Percentiles rank a stretch among this genome's conserved stretches.
phyloP scores from a whole-genome alignment of 768 basidiomycete genomes.

The Mycena crocata region DNA sequence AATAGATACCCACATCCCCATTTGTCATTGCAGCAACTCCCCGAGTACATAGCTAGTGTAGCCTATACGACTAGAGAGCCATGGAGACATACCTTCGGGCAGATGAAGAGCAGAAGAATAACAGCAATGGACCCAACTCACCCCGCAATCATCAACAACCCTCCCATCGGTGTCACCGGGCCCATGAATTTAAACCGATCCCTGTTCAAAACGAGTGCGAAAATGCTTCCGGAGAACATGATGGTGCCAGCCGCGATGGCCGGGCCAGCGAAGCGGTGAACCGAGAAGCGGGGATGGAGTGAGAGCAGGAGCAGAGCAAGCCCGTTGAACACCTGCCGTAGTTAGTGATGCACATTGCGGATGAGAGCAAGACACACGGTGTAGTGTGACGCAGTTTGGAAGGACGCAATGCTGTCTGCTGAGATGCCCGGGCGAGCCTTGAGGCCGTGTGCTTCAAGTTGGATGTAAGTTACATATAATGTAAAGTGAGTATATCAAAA shows the following conservation, averaged over 20 bases:
- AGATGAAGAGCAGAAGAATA: slow-evolving; percentile 8
- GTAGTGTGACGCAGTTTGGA: slow-evolving; percentile 72
- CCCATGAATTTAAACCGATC: slow-evolving; percentile 68
- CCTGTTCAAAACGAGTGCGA: slow-evolving; percentile 61
- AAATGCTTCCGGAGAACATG: slow-evolving; percentile 75
- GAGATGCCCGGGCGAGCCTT: slow-evolving; percentile 59
- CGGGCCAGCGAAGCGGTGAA: slow-evolving; percentile 73
- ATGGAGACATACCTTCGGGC: slow-evolving; percentile 64
- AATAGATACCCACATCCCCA: no score
- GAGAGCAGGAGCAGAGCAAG: slow-evolving; percentile 73
- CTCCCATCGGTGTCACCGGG: slow-evolving; percentile 77
- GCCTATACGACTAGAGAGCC: slow-evolving; percentile 49
- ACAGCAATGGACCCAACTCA: slow-evolving; percentile 45
- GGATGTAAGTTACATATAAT: no score
- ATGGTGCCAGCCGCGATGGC: slow-evolving; percentile 68
- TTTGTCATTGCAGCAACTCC: no score
- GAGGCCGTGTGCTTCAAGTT: slow-evolving; percentile 65
- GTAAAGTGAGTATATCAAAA: no score
- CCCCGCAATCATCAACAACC: slow-evolving; percentile 75
- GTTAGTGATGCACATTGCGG: not conserved
- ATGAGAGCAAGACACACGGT: slow-evolving; percentile 53
- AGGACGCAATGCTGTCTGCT: slow-evolving; percentile 65
- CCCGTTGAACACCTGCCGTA: slow-evolving; percentile 72
- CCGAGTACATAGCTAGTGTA: no score
- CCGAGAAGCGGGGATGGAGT: slow-evolving; percentile 68